These are phyloP conservation scores for Tetrahymena malaccensis DNA, from an alignment of 73 alveolate species.

Conservation along the genomic window DNA sequence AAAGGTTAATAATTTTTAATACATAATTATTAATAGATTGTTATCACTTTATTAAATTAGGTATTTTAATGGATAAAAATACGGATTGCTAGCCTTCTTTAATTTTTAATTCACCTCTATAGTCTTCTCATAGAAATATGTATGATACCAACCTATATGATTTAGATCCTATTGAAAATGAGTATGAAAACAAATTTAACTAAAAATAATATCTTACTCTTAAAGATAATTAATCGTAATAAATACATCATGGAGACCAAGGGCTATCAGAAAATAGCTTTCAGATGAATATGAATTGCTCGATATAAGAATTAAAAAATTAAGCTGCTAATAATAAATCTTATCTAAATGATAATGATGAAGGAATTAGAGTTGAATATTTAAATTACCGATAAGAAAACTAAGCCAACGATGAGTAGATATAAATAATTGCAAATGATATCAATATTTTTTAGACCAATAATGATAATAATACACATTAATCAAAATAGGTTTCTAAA, in stretches of 20 bases:
- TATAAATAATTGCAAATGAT: background rate
- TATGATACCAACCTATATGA: background rate
- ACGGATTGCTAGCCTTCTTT: background rate
- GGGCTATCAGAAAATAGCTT: background rate
- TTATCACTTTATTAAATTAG: too few relatives aligned
- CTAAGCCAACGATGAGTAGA: background rate
- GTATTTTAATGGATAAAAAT: background rate
- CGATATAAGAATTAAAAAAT: background rate
- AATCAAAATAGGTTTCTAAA: background rate
- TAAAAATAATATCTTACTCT: too few relatives aligned
- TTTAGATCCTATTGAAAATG: background rate
- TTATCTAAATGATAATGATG: too few relatives aligned
- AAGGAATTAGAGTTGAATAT: background rate
- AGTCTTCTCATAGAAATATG: background rate
- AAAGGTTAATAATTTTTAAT: too few relatives aligned
- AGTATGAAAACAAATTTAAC: too few relatives aligned
- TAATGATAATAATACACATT: too few relatives aligned
- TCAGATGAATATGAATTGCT: background rate
- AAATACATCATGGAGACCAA: background rate
- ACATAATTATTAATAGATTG: too few relatives aligned
- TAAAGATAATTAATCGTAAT: background rate
- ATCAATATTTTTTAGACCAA: too few relatives aligned
- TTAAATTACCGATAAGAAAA: background rate
- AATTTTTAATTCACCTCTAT: too few relatives aligned
- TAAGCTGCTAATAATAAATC: background rate